Base-by-base conservation (phyloP, 2,329 filamentous ascomycete genomes). In the Metarhizium guizhouense region DNA sequence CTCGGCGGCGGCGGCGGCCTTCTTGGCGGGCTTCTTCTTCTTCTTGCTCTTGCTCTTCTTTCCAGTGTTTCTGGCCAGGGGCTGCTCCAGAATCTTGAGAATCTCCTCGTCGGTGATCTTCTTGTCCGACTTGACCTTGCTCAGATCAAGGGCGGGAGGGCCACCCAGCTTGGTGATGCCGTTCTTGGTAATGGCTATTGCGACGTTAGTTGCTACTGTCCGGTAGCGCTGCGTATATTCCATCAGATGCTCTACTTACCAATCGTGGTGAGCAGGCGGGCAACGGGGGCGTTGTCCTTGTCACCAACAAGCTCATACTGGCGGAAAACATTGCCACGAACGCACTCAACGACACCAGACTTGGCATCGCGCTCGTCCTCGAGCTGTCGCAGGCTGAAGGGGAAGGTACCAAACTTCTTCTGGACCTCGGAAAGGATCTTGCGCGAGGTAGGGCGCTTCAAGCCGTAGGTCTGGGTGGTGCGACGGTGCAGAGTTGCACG, bases 51-150 rank as follows among this genome's bases (percentile, higher is more conserved):
- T 91, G 83, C 92, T 95, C 81, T 91, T 94, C 79, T 90, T 90
- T 70, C 90, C 92, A 71, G 92, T 91, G 76, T 89, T 88, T 76
- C 89, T 90, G 62, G 86, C 79, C 65, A 96, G 75, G 36, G 93
- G 93, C 73, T 89, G 88, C 76, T 94, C 91, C 53, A 99, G 82
- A 61, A 97, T 93, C 80, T 94, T 90, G 65, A 97, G 84, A 62
- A 99, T 81, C 76, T 97, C 93, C 77, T 95, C 90, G 62, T 97
- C 93, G 62, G 85, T 87, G 68, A 99, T 96, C 83, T 96, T 96
- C 84, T 97, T 97, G 73, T 97, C 92, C 38, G 90, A 87, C 82
- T 96, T 87, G 80, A 87, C 84, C 78, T 92, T 91, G 69, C 80
- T 82, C 59, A 94, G 71, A 68, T 97, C 90, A 60, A 87, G 80